Base-by-base conservation (phyloP, 1,284 basidiomycete genomes). In the Melanopsichium pennsylvanicum region DNA sequence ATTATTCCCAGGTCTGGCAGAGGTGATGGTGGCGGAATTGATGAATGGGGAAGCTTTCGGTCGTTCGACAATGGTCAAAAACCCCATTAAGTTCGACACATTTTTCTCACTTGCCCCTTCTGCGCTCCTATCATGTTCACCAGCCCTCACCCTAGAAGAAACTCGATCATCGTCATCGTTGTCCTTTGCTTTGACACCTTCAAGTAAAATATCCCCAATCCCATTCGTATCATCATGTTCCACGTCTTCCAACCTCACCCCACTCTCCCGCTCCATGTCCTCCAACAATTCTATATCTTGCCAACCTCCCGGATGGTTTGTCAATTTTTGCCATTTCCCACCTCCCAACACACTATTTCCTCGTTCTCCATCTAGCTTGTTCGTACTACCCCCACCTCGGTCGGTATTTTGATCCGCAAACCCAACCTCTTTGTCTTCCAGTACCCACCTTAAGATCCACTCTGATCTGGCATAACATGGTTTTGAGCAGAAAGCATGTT, bases 281-380 rank as follows among this genome's bases (percentile, higher is more conserved):
- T 70, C 67, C 40, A 70, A 41, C 37, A 70, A 32, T 49, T 70
- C 67, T 12, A 70, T 16, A 10, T 49, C n/a, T 22, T 56, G 48
- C 4, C 60, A 84, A 84, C 37, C 97, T 83, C 92, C 93, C 96
- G 79, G 93, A 87, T 72, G 92, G 86, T 6, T 94, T 85, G 27
- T 97, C 84, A 59, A 89, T 86, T 81, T 97, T 93, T 34, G 94
- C 85, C 81, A 93, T 89, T 51, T 86, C n/a, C n/a, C n/a, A 85
- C 19, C 93, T 86, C 81, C 97, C 93, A 51, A 18, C 11, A 34
- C 10, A 86, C 86, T 76, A 93, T 92, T 79, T 86, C 86, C 26
- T 12, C 10, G 21, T 15, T 26, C 26, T 10, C 16, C 37, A 5
- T 19, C 26, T n/a, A 22, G 22, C 37, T 26, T 16, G 5, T 42